Base-by-base conservation (phyloP, 768 basidiomycete species). In the Boletus coccyginus region DNA sequence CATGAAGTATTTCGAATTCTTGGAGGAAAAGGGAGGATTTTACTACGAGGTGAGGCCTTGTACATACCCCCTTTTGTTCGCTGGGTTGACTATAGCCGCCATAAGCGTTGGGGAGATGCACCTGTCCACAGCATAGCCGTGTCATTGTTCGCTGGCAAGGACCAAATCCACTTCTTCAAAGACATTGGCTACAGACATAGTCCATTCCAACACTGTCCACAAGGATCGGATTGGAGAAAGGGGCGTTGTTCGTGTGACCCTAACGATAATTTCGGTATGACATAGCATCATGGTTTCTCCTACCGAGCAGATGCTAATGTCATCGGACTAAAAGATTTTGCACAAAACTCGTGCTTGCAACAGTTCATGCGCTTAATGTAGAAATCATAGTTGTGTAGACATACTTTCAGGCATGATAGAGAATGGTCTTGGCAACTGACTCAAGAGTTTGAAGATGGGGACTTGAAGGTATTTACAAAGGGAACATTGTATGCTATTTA, bases 171-270 rank as follows among this genome's bases (percentile, higher is more conserved):
- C 71, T 98, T 92, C 77, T 98, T 98, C 79, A 83, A 88, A 60
- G 94, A 98, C 66, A 92, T 98, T 49, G 95, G 87, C 5, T 98
- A 97, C 69, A 81, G 86, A 35, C 94, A 98, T 64, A 87, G 92
- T 63, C 93, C 94, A 12, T 98, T 98, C 83, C 91, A 94, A 70
- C 93, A 94, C 70, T 94, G 95, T 70, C 88, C 88, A 0, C 83
- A 86, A 71, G 87, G 85, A n/a, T 81, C 77, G n/a, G 69, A 81
- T 8, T 92, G 94, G 73, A 75, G 77, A 48, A 79, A 78, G 56
- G 92, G 92, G 36, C 93, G 88, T 67, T 96, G 94, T 64, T 93
- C 90, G 83, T 97, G 94, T 67, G 85, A 91, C 60, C 74, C 77
- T 17, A 70, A 75, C 17, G 82, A 92, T 46, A 90, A 86, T 70